phyloP scores from a whole-genome alignment of 495 filamentous ascomycete genomes.

The Annulohypoxylon nitens region DNA sequence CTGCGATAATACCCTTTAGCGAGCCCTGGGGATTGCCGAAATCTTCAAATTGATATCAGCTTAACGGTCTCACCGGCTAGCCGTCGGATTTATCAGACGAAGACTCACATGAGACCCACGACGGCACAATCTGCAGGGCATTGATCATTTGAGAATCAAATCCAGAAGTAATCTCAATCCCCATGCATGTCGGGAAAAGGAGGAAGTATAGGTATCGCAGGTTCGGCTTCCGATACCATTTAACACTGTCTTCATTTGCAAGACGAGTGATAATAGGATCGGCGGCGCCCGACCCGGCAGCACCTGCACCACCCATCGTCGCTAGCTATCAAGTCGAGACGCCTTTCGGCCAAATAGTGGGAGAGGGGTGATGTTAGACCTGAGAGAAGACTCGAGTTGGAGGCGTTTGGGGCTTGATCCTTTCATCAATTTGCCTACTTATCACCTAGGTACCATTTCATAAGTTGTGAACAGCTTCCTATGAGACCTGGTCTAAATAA shows the following conservation, averaged over 20 bases:
- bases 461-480: background rate
- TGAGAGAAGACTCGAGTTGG: background rate
- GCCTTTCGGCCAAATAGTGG: background rate
- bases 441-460: background rate
- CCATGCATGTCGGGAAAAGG: constrained; percentile 73
- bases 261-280: constrained; percentile 61
- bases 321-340: background rate
- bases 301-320: constrained; percentile 40
- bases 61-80: background rate
- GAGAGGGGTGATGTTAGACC: background rate
- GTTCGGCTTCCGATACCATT: constrained; percentile 75
- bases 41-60: constrained; percentile 39
- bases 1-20: constrained; percentile 60
- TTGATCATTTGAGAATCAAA: constrained; percentile 77
- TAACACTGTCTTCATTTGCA: constrained; percentile 62
- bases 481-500: background rate
- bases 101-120: constrained; percentile 67
- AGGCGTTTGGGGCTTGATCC: constrained; percentile 4
- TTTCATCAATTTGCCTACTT: background rate
- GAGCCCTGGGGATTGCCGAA: constrained; percentile 56
- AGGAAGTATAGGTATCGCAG: constrained; percentile 72
- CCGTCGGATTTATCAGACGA: background rate
- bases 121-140: constrained; percentile 69
- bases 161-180: constrained; percentile 75
- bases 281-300: constrained; percentile 46